These are phyloP conservation scores for Pyrus bretschneideri DNA, from an alignment of 306 rosid genomes.

Conservation along the genomic window DNA sequence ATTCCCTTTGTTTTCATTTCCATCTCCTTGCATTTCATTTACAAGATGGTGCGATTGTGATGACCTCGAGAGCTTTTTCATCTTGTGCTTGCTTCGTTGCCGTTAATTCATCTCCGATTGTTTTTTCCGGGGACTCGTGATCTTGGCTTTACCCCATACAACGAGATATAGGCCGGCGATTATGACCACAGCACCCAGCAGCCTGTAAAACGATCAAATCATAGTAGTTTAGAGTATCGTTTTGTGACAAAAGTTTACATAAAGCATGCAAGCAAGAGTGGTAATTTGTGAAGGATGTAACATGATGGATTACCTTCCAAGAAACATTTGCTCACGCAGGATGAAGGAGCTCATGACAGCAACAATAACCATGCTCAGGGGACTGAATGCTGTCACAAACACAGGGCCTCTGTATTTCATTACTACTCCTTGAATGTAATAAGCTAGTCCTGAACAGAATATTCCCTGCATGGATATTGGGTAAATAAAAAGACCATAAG, in stretches of 20 bases:
- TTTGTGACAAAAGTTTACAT: background rate
- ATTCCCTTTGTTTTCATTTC: background rate
- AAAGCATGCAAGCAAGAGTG: too few species aligned
- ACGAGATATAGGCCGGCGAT: conserved; percentile 61
- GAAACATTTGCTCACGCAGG: conserved; percentile 47
- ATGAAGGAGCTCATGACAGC: conserved; percentile 64
- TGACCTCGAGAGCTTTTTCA: conserved; percentile 28
- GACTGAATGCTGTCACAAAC: conserved; percentile 78
- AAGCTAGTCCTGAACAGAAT: conserved; percentile 59
- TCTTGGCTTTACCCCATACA: conserved; percentile 87
- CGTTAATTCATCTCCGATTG: conserved; percentile 18
- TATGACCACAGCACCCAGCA: conserved; percentile 61
- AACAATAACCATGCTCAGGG: conserved; percentile 74
- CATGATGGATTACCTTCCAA: conserved; percentile 58
- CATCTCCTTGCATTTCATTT: background rate
- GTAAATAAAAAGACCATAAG: background rate
- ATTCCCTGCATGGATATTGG: conserved; percentile 51
- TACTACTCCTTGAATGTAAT: conserved; percentile 84
- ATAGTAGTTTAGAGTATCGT: background rate
- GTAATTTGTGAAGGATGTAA: background rate
- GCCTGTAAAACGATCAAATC: conserved; percentile 30
- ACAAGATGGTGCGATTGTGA: conserved; percentile 8
- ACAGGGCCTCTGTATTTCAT: conserved; percentile 85
- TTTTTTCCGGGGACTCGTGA: conserved; percentile 13
- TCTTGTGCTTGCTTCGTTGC: conserved; percentile 17